These are phyloP conservation scores for Ambrosia artemisiifolia DNA, from an alignment of 129 eudicot genomes.

Conservation along the genomic window DNA sequence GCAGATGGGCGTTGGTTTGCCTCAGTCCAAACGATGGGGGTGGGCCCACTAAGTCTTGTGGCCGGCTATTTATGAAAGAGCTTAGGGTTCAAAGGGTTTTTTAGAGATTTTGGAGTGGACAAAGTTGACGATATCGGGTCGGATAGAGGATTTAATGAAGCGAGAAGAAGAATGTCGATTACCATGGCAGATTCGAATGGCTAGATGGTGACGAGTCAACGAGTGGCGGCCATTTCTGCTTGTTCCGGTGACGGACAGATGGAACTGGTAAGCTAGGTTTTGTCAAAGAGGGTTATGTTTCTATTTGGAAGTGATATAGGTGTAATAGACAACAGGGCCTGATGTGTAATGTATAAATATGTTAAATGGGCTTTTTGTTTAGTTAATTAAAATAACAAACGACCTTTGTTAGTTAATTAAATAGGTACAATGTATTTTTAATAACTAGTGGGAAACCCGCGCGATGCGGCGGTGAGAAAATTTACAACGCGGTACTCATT, in stretches of 20 bases:
- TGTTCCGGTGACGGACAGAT: neutral
- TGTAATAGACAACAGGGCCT: slow-evolving; percentile 1
- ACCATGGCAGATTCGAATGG: slow-evolving; percentile 60
- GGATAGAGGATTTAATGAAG: slow-evolving; percentile 68
- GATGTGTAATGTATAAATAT: neutral
- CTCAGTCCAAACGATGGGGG: no score
- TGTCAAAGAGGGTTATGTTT: slow-evolving; percentile 14
- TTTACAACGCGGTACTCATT: no score
- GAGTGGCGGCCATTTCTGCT: slow-evolving; percentile 53
- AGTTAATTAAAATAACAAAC: neutral
- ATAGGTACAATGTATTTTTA: no score
- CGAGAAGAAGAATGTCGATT: slow-evolving; percentile 47
- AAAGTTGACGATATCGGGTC: slow-evolving; percentile 62
- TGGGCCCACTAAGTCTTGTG: slow-evolving; percentile 48
- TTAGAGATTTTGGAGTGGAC: slow-evolving; percentile 65
- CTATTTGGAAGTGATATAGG: neutral
- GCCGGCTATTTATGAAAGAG: slow-evolving; percentile 58
- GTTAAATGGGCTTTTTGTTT: neutral
- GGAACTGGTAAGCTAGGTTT: slow-evolving; percentile 32
- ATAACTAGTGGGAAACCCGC: no score
- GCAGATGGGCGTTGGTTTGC: no score
- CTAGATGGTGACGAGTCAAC: slow-evolving; percentile 65
- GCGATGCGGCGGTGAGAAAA: no score
- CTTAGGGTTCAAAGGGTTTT: slow-evolving; percentile 70
- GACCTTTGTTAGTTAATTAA: no score